A percentile compares a stretch with the other conserved stretches of the same genome.
Evolutionary conservation across 1,139 yeast genomes (phyloP).

Genomic region (Pichia sp.): DNA sequence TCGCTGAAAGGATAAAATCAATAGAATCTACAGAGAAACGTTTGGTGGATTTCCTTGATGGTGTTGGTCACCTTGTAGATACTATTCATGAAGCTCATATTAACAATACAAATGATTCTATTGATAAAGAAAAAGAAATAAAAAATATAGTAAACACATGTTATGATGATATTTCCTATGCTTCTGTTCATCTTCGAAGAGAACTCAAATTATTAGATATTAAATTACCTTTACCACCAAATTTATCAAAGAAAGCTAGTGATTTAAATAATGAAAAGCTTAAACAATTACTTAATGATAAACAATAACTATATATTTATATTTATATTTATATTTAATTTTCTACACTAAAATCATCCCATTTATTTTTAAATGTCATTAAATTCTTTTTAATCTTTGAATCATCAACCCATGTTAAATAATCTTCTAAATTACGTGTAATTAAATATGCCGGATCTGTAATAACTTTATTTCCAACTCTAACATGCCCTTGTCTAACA

Average conservation of each 20-base stretch:
- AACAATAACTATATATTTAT: too few species aligned
- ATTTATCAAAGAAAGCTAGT: constrained; percentile 57
- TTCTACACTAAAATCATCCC: constrained; percentile 59
- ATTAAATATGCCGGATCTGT: constrained; percentile 95
- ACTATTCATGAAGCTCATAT: neutral
- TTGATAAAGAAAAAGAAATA: constrained; percentile 27
- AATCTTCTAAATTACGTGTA: constrained; percentile 90
- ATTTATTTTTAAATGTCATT: constrained; percentile 79
- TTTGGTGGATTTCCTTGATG: neutral
- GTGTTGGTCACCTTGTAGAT: neutral
- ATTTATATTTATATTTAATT: neutral
- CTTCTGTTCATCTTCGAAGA: constrained; percentile 45
- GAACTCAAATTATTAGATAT: constrained; percentile 56
- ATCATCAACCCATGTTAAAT: constrained; percentile 93
- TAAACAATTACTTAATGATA: constrained; percentile 24
- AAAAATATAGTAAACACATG: constrained; percentile 17
- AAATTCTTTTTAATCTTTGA: constrained; percentile 89
- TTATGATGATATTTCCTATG: constrained; percentile 25
- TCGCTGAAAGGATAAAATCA: neutral
- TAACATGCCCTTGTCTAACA: constrained; percentile 93
- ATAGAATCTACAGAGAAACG: neutral
- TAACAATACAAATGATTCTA: constrained; percentile 19
- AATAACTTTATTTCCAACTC: constrained; percentile 93
- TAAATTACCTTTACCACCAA: constrained; percentile 51
- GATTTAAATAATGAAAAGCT: constrained; percentile 47